Evolutionary conservation across 2,329 filamentous ascomycete genomes (phyloP), one percentile per base, ranked within the genome.

Genomic region (Zopfia rhizophila): DNA sequence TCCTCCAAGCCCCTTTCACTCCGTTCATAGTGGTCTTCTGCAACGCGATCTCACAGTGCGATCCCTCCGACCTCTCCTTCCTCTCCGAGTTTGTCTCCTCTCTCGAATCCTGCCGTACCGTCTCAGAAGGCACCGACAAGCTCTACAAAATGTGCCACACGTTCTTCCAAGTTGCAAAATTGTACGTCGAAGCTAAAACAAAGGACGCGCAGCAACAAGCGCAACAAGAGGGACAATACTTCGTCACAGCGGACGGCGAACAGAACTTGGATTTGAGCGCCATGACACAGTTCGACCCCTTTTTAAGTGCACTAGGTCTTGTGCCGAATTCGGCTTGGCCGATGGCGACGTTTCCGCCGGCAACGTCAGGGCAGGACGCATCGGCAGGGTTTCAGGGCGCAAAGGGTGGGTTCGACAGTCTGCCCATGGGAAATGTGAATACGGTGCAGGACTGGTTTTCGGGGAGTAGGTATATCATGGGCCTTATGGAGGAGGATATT

Each of bases 391-490:
- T 55, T 19, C 49, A 48, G 18, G 40, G 12, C 38, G 35, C 38
- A 37, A 38, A 5, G 29, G 33, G 32, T 14, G n/a, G 24, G 8
- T 19, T 46, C 8, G 40, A 38, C 30, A n/a, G 16, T n/a, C 33
- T 17, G 14, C 18, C 28, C 13, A 51, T 44, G 2, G 46, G 45
- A 7, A 48, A 61, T 45, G 69, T 77, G 22, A 79, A 84, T 22
- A 41, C 58, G 32, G 68, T 87, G 48, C 81, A 82, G 2, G 84
- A 86, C 51, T 88, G 85, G 85, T 87, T 86, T 55, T 83, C 82
- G 3, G 83, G 84, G 1, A 87, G 83, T 48, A 77, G 80, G 42
- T 84, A 86, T 56, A 82, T 88, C 73, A 79, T 88, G 74, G 83
- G 82, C 0, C 60, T 88, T 45, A 65, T 88, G 61, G 85, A 88